A percentile compares a stretch with the other conserved stretches of the same genome.
Evolutionary conservation across 2,329 filamentous ascomycete genomes (phyloP).

Genomic region (Cladorrhinum sp.): DNA sequence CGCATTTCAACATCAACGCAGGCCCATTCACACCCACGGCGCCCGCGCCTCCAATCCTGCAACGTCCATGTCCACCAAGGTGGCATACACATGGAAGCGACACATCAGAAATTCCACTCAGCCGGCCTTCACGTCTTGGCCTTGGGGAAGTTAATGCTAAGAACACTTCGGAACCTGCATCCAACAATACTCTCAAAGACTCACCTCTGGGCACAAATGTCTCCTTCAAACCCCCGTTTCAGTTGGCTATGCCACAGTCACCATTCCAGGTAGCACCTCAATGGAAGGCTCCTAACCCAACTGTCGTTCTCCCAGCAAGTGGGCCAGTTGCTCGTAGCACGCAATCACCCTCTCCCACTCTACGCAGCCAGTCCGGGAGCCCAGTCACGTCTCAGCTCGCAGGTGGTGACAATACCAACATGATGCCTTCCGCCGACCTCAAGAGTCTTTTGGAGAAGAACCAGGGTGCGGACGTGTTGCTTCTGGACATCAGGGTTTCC

Average conservation of each 20-base stretch:
- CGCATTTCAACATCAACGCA: conserved; percentile 41
- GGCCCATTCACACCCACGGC: conserved; percentile 27
- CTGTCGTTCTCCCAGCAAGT: neutral
- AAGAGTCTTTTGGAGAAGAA: conserved; percentile 52
- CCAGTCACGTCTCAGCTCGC: conserved; percentile 52
- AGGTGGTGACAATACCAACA: conserved; percentile 44
- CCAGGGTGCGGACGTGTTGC: conserved; percentile 49
- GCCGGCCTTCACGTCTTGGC: conserved; percentile 20
- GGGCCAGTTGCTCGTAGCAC: conserved; percentile 33
- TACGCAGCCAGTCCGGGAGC: conserved; percentile 34
- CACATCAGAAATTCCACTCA: conserved; percentile 34
- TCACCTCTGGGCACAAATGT: conserved; percentile 52
- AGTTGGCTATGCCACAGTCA: conserved; percentile 41
- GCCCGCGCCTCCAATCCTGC: conserved; percentile 29
- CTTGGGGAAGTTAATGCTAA: conserved; percentile 11
- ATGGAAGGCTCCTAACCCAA: conserved; percentile 19
- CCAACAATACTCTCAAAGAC: conserved; percentile 46
- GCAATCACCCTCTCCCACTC: conserved; percentile 38
- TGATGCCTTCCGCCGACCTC: conserved; percentile 55
- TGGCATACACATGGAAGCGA: conserved; percentile 50
- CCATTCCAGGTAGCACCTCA: conserved; percentile 28
- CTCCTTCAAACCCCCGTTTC: conserved; percentile 41
- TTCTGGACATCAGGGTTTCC: conserved; percentile 83
- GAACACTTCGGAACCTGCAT: conserved; percentile 42
- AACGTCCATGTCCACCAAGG: conserved; percentile 44